Base-by-base conservation (phyloP, 129 eudicot species). In the Tagetes erecta region DNA sequence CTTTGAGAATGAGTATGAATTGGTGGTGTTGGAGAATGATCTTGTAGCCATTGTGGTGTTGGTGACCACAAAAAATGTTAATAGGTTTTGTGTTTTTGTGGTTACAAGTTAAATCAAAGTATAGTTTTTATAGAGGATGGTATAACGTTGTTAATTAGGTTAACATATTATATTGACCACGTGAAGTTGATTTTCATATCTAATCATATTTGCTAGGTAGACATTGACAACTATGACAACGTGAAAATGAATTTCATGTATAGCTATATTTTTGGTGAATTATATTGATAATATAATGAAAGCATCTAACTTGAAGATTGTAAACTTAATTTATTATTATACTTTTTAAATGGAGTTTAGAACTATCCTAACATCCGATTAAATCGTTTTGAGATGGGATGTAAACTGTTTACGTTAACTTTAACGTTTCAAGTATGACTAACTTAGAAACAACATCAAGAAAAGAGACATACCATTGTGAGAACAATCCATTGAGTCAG, bases 1-100 rank as follows among this genome's bases (percentile, higher is more conserved):
- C 27, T 56, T 67, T 0, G 73, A 53, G 67, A 76, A 76, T 7
- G 80, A 73, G 60, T 73, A 44, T 73, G 78, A 59, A 14, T 41
- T 73, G 60, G 37, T 58, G 34, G 69, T 73, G 60, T 14, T 58
- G 34, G 69, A 73, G 7, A 73, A 10, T 41, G 78, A 59, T 62
- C 33, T 73, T 41, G 70, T 20, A 53, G 70, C 70, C 78, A 73
- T 73, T 36, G 42, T 57, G 14, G 6, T 36, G 63, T 12, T 8
- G 49, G 35, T n/a, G 9, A 52, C 1, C 12, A 41, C 14, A 38
- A 38, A 3, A 39, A 30, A 3, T 47, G 37, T 34, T 34, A 33
- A 60, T 36, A 47, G 62, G 35, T 70, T 13, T 69, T 34, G 27
- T 68, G 58, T 46, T 46, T 49, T 49, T 3, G 12, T 30, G 42